A percentile compares a stretch with the other conserved stretches of the same genome.
Conservation (phyloP, 2,329 filamentous ascomycete species). For the Xylariaceae sp. region DNA sequence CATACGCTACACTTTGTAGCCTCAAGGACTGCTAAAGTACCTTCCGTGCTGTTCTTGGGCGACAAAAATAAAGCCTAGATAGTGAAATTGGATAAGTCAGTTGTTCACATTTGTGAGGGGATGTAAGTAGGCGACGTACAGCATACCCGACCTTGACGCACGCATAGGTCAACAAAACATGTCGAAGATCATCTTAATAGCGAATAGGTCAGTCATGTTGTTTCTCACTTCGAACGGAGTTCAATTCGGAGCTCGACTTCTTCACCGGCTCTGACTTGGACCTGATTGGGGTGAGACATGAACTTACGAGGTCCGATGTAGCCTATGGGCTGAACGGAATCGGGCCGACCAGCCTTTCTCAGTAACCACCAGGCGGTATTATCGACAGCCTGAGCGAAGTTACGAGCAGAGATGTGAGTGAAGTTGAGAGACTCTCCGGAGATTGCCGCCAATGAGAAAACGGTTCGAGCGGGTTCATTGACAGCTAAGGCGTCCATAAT, state of each 20-base stretch:
- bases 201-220: background rate
- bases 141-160: constrained; percentile 33
- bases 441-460: constrained; percentile 1
- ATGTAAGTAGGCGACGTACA: constrained; percentile 18
- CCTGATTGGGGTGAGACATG: too few relatives aligned
- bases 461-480: constrained; percentile 11
- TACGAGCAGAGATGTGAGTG: constrained; percentile 21
- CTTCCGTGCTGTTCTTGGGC: constrained; percentile 4
- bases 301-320: constrained; percentile 34
- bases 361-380: constrained; percentile 31
- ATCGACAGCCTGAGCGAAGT: constrained; percentile 26
- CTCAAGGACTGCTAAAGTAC: constrained; percentile 3
- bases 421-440: constrained; percentile 13
- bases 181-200: constrained; percentile 28
- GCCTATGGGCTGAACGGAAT: constrained; percentile 21
- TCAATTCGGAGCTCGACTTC: background rate
- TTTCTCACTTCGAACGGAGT: background rate
- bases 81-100: background rate
- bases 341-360: constrained; percentile 15
- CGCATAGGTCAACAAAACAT: constrained; percentile 29
- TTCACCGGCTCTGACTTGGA: background rate
- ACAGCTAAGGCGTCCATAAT: constrained; percentile 27
- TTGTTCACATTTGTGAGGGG: background rate
- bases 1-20: constrained; percentile 5
- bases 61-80: constrained; percentile 1